Percentiles rank a stretch among this genome's conserved stretches.
These are phyloP conservation scores for Monosporascus sp. DNA, from an alignment of 2,329 filamentous ascomycete genomes.

Conservation along the genomic window DNA sequence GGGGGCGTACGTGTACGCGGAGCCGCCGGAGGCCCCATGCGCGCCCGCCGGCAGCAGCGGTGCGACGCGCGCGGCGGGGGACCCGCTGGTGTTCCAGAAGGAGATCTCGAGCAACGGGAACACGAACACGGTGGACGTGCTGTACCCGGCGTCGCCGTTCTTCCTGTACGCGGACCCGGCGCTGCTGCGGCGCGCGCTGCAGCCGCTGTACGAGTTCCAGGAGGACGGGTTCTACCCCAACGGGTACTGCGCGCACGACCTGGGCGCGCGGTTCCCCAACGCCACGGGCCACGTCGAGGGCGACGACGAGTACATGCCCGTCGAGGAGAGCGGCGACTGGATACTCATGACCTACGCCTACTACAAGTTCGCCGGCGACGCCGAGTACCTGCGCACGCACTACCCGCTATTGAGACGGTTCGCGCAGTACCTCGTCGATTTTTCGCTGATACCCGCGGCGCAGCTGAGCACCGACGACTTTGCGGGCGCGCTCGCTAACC, in stretches of 20 bases:
- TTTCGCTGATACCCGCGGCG: conserved; percentile 59
- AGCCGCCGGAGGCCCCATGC: conserved; percentile 42
- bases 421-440: conserved; percentile 67
- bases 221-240: conserved; percentile 77
- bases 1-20: conserved; percentile 68
- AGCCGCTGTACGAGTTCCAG: conserved; percentile 74
- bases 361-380: conserved; percentile 24
- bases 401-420: conserved; percentile 65
- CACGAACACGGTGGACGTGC: conserved; percentile 77
- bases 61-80: conserved; percentile 30
- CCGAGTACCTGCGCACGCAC: conserved; percentile 36
- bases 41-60: not conserved
- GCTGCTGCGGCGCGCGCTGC: conserved; percentile 70
- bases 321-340: conserved; percentile 69
- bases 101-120: conserved; percentile 80
- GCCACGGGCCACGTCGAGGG: conserved; percentile 65
- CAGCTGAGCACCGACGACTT: conserved; percentile 74
- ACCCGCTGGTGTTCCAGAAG: conserved; percentile 72
- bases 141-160: conserved; percentile 78
- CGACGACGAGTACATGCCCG: conserved; percentile 66
- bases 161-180: conserved; percentile 77
- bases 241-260: conserved; percentile 68
- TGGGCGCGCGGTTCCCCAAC: conserved; percentile 66
- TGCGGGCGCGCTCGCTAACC: conserved; percentile 63
- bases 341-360: conserved; percentile 59